These are phyloP conservation scores for Hypoxylon lenormandii DNA, from an alignment of 495 filamentous ascomycete genomes.

Conservation along the genomic window DNA sequence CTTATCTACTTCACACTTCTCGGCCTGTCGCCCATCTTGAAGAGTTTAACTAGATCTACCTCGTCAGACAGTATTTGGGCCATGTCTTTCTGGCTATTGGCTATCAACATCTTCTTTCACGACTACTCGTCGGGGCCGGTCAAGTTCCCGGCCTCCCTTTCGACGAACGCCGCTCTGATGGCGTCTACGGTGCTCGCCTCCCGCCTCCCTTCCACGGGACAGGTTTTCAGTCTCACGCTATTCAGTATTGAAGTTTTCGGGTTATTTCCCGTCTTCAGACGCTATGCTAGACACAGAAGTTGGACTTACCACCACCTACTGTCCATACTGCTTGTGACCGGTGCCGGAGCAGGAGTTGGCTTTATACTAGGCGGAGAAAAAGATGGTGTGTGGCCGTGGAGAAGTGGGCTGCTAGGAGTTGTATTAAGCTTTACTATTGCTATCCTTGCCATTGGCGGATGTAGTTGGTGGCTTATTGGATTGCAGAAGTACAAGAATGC, in stretches of 20 bases:
- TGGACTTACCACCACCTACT: constrained; percentile 85
- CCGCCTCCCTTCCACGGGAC: constrained; percentile 84
- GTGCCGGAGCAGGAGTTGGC: constrained; percentile 81
- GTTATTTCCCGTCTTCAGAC: constrained; percentile 92
- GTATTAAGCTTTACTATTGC: constrained; percentile 76
- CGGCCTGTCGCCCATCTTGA: constrained; percentile 91
- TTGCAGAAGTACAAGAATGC: constrained; percentile 99
- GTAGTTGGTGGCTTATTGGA: constrained; percentile 97
- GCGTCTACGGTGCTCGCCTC: constrained; percentile 91
- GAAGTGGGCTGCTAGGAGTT: constrained; percentile 76
- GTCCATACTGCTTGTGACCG: constrained; percentile 81
- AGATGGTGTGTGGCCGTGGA: constrained; percentile 72
- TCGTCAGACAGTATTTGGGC: constrained; percentile 95
- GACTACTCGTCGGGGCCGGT: constrained; percentile 82
- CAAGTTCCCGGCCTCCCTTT: constrained; percentile 81
- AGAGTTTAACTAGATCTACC: constrained; percentile 90
- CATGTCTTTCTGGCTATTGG: constrained; percentile 89
- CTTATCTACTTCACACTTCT: constrained; percentile 92
- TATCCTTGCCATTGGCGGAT: constrained; percentile 83
- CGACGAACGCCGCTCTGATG: constrained; percentile 95
- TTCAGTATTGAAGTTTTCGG: constrained; percentile 98
- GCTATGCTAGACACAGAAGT: constrained; percentile 82
- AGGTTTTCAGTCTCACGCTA: constrained; percentile 93
- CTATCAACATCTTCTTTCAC: constrained; percentile 96
- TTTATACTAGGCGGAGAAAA: constrained; percentile 65